Conservation (phyloP, 306 rosid species). For the Mimosa bimucronata region DNA sequence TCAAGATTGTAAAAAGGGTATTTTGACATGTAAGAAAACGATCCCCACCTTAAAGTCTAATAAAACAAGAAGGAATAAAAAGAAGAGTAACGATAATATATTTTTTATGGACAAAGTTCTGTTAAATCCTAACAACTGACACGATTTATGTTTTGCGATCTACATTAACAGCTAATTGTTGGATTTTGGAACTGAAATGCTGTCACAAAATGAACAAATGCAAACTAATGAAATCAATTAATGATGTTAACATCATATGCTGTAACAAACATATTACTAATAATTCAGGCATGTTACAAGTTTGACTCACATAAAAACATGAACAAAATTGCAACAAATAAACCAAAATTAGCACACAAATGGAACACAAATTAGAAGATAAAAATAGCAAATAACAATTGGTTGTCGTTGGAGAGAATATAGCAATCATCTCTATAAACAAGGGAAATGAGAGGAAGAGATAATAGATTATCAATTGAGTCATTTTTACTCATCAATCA, state of each 20-base stretch:
- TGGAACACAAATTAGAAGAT: conserved; percentile 19
- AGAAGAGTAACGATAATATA: not conserved
- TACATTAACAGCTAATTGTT: not conserved
- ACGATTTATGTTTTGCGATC: not conserved
- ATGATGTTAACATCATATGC: not conserved
- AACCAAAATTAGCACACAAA: conserved; percentile 54
- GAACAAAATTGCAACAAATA: not conserved
- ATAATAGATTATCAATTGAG: conserved; percentile 29
- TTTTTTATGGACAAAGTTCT: not conserved
- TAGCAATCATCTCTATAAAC: conserved; percentile 44
- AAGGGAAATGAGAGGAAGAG: conserved; percentile 44
- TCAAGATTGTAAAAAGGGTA: too few species aligned
- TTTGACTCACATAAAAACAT: not conserved
- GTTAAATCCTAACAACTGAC: not conserved
- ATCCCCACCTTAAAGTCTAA: not conserved
- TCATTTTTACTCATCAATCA: conserved; percentile 34
- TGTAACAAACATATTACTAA: not conserved
- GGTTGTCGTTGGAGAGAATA: conserved; percentile 35
- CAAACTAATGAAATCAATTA: not conserved
- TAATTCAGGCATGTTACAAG: not conserved
- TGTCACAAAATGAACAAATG: not conserved
- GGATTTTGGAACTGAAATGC: not conserved
- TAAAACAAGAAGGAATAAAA: not conserved
- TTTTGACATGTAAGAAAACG: too few species aligned
- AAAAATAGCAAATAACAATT: conserved; percentile 7